phyloP scores from a whole-genome alignment of 176 grass and related monocot genomes.

The Hordeum vulgare region MorexV3_pseudomolecules_assembly NC_058524.1:437743404-437743903 shows the following conservation, averaged over 20 bases:
- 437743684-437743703: not conserved
- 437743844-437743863: constrained; percentile 34
- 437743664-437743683: not conserved
- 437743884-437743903: not conserved
- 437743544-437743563: constrained; percentile 72
- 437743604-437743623: not conserved
- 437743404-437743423: not conserved
- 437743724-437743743: constrained; percentile 39
- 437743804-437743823: constrained; percentile 65
- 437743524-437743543: constrained; percentile 75
- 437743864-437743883: not conserved
- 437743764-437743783: constrained; percentile 57
- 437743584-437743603: not conserved
- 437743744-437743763: constrained; percentile 43
- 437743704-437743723: constrained; percentile 56
- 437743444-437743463: not conserved
- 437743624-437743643: not conserved
- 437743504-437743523: constrained; percentile 36
- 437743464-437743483: not conserved
- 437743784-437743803: constrained; percentile 40
- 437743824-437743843: constrained; percentile 75
- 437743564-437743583: constrained; percentile 74
- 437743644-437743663: not conserved
- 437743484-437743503: constrained; percentile 2
- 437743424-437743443: not conserved